A percentile compares a stretch with the other conserved stretches of the same genome.
These are phyloP conservation scores for Saturnispora serradocipensis DNA, from an alignment of 805 yeast genomes.

Conservation along the genomic window DNA sequence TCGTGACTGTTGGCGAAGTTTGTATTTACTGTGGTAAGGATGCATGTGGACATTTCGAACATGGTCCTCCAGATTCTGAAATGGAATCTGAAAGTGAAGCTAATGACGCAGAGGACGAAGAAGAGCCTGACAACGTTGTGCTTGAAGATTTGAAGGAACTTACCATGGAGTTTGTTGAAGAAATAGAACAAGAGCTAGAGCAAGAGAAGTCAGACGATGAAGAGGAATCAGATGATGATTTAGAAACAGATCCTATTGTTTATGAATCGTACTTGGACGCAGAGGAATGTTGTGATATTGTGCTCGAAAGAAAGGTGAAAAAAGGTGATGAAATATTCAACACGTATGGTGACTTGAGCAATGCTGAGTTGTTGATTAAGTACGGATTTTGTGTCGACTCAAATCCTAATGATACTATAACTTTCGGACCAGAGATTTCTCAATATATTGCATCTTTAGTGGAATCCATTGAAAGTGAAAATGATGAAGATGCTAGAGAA, in stretches of 20 bases:
- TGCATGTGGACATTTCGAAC: constrained; percentile 26
- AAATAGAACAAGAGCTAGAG: constrained; percentile 24
- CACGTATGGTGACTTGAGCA: constrained; percentile 70
- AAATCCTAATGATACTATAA: constrained; percentile 48
- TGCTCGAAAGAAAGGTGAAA: constrained; percentile 34
- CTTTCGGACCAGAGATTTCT: constrained; percentile 42
- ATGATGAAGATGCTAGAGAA: constrained; percentile 8
- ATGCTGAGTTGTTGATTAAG: constrained; percentile 55
- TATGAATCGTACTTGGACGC: constrained; percentile 31
- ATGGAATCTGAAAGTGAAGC: constrained; percentile 25
- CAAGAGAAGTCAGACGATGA: constrained; percentile 18
- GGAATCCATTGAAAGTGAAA: constrained; percentile 12
- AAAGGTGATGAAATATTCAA: constrained; percentile 61
- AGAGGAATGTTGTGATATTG: constrained; percentile 65
- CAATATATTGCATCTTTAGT: constrained; percentile 13
- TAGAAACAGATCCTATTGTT: constrained; percentile 16
- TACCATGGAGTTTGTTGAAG: constrained; percentile 25
- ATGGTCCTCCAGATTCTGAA: constrained; percentile 24
- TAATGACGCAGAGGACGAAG: constrained; percentile 13
- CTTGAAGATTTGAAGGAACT: constrained; percentile 21
- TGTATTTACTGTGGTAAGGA: constrained; percentile 28
- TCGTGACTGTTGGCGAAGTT: constrained; percentile 40
- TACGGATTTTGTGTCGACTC: constrained; percentile 65
- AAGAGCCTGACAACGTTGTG: constrained; percentile 3
- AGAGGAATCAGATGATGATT: constrained; percentile 16